phyloP scores from a whole-genome alignment of 2,329 filamentous ascomycete species.

The Remersonia thermophila region DNA sequence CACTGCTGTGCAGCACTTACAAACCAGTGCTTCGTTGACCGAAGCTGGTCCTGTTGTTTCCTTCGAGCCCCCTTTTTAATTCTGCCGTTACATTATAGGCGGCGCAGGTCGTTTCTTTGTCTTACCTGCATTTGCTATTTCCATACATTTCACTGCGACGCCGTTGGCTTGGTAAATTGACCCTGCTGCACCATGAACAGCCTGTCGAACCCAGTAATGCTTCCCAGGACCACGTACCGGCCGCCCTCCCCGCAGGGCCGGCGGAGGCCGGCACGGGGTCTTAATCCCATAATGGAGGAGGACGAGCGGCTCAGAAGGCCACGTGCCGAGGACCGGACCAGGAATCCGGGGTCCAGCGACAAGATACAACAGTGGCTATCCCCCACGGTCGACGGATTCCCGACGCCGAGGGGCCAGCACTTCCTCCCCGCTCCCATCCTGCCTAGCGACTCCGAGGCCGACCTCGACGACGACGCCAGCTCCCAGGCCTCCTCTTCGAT shows the following conservation, averaged over 20 bases:
- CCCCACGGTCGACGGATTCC: constrained; percentile 53
- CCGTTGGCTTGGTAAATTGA: constrained; percentile 9
- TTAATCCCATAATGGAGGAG: constrained; percentile 57
- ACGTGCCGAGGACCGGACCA: constrained; percentile 10
- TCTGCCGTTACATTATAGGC: constrained; percentile 16
- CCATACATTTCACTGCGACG: constrained; percentile 14
- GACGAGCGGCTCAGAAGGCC: constrained; percentile 22
- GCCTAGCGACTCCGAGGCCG: constrained; percentile 36
- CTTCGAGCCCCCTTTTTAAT: constrained; percentile 19
- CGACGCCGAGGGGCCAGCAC: constrained; percentile 55
- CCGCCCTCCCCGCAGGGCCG: constrained; percentile 43
- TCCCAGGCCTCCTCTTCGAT: constrained; percentile 36
- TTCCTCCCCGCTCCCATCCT: constrained; percentile 52
- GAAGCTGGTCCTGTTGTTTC: constrained; percentile 32
- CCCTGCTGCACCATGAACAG: constrained; percentile 25
- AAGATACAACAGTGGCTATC: constrained; percentile 48
- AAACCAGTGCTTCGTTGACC: constrained; percentile 31
- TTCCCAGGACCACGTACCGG: constrained; percentile 31
- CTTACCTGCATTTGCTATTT: constrained; percentile 19
- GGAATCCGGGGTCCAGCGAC: constrained; percentile 28
- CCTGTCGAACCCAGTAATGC: constrained; percentile 35
- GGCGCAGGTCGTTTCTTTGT: constrained; percentile 22
- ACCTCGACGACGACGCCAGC: constrained; percentile 30
- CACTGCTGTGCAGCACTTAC: too few species aligned
- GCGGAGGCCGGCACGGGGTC: constrained; percentile 33